phyloP scores from a whole-genome alignment of 2,329 filamentous ascomycete genomes.

The Hypocrella siamensis region DNA sequence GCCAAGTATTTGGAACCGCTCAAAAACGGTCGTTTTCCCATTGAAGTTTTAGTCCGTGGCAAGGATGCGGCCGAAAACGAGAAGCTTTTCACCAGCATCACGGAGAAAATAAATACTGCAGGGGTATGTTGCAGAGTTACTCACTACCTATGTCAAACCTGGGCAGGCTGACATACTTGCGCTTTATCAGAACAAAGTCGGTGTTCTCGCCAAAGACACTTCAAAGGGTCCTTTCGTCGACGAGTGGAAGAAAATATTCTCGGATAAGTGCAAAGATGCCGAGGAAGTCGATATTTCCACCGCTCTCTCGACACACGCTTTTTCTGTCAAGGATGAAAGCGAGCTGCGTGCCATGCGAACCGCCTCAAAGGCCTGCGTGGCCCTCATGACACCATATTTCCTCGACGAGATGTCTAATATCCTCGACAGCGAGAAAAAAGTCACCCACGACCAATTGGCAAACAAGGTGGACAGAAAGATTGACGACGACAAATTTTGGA shows the following conservation, averaged over 20 bases:
- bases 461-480: conserved; percentile 83
- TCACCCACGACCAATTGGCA: conserved; percentile 76
- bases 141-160: too few relatives aligned
- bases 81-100: conserved; percentile 72
- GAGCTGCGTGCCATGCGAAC: conserved; percentile 90
- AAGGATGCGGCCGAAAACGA: conserved; percentile 87
- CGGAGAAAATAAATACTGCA: conserved; percentile 73
- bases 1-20: conserved; percentile 86
- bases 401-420: conserved; percentile 96
- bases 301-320: conserved; percentile 68
- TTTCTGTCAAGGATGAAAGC: conserved; percentile 88
- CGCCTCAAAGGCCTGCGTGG: conserved; percentile 84
- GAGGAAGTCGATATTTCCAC: conserved; percentile 77
- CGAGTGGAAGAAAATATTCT: conserved; percentile 82
- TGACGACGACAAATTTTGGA: conserved; percentile 89
- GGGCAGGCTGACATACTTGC: too few relatives aligned
- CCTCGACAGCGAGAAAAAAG: conserved; percentile 91
- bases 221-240: conserved; percentile 82
- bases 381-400: conserved; percentile 90
- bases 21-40: conserved; percentile 79
- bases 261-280: conserved; percentile 64
- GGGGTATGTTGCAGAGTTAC: too few relatives aligned
- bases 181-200: conserved; percentile 90
- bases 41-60: conserved; percentile 81
- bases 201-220: conserved; percentile 69